Percentiles rank a stretch among this genome's conserved stretches.
Evolutionary conservation across 139 green algal genomes (phyloP).

Genomic region (Chlorella sp.): DNA sequence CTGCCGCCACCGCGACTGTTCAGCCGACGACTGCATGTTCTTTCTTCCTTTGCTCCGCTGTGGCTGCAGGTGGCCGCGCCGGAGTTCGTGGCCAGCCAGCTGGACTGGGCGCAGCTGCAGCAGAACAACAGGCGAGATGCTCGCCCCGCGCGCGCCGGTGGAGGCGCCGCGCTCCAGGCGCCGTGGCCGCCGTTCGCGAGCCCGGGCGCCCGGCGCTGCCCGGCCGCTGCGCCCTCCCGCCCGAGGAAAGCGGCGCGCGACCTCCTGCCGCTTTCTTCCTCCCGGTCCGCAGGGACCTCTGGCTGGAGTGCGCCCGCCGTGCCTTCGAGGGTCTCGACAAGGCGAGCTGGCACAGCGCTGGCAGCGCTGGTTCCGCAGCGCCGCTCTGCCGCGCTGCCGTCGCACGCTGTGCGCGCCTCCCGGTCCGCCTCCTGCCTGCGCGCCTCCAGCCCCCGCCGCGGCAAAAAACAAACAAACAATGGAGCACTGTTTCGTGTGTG

Average conservation of each 20-base stretch:
- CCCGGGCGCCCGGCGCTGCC: too few species aligned
- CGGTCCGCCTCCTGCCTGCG: background rate
- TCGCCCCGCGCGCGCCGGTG: too few species aligned
- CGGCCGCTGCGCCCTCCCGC: too few species aligned
- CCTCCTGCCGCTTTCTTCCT: background rate
- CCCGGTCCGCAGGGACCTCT: conserved; percentile 69
- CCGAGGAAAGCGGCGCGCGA: too few species aligned
- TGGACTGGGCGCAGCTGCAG: conserved; percentile 59
- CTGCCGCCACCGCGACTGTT: background rate
- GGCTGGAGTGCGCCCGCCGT: conserved; percentile 63
- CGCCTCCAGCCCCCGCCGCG: background rate
- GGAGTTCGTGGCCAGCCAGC: conserved; percentile 53
- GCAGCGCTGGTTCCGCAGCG: background rate
- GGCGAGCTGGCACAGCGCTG: background rate
- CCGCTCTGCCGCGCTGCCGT: background rate
- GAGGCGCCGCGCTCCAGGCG: too few species aligned
- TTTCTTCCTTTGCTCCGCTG: background rate
- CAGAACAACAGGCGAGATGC: conserved; percentile 39
- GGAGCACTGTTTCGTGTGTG: background rate
- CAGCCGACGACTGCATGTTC: background rate
- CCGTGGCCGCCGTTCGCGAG: too few species aligned
- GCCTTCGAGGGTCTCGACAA: conserved; percentile 73
- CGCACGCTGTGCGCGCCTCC: background rate
- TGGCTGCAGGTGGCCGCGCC: conserved; percentile 25
- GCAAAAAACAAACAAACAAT: too few species aligned